Base-by-base conservation (phyloP, 129 eudicot genomes). In the Helianthus tuberosus region DNA sequence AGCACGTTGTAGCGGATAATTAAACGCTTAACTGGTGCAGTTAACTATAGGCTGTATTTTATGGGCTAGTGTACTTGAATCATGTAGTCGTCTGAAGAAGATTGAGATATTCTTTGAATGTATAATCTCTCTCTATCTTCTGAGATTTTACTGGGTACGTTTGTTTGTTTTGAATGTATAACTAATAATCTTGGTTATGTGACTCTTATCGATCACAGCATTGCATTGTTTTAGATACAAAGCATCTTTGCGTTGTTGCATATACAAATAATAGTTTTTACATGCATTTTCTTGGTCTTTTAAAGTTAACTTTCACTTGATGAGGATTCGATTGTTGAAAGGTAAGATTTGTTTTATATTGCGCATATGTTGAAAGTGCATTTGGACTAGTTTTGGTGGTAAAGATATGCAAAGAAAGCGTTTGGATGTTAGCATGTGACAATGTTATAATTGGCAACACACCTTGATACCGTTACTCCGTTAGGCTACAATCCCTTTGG, bases 121-220 rank as follows among this genome's bases (percentile, higher is more conserved):
- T 20, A 20, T 20, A 20, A 20, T 20, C 23, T 20, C 23, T 20
- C 23, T 20, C 23, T 20, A 20, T 20, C 23, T 20, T 20, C 23
- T 20, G 23, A 20, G 23, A 20, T 20, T 20, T 20, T 20, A 0
- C 23, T 20, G 0, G 39, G 2, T 35, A 1, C 36, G 4, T 32
- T 32, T 32, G 2, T 32, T 32, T 32, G 36, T 32, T 32, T 32
- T 32, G 36, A 32, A 25, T 11, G 29, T 53, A 15, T n/a, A 16
- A 15, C 6, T 9, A 53, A 53, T 38, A 74, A 74, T 74, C 49
- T 50, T 64, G 72, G 64, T 64, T 64, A 13, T 66, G 51, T 75
- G 73, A 63, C 50, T 62, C 8, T 17, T 74, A 74, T 43, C 17
- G 2, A 52, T 27, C 44, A 53, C 41, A 46, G 15, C 35, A 15